Base-by-base conservation (phyloP, 2,329 filamentous ascomycete species). In the Furcasterigmium sp. region DNA sequence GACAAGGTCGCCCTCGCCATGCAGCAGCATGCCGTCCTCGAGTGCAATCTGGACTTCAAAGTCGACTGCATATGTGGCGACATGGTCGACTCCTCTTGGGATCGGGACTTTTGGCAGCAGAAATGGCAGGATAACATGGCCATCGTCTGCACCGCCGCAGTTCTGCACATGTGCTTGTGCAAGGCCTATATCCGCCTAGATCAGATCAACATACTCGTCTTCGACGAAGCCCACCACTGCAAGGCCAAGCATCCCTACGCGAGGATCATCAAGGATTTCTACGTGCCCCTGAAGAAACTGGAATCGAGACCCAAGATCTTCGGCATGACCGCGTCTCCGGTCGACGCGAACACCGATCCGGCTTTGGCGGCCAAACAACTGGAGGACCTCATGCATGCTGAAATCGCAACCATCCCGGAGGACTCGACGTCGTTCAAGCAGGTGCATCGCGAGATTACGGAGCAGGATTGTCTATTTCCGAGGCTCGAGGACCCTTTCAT, bases 271-370 rank as follows among this genome's bases (percentile, higher is more conserved):
- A 90, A 87, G 54, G 85, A 95, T 46, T 90, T 87, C 53, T 97
- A 96, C 56, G 55, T 80, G 2, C 63, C 73, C 3, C 68, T 73
- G 23, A 52, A 60, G 2, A 64, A 71, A 1, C 49, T 60, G 0
- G 53, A 57, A 0, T 67, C 65, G 38, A 74, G 81, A 5, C 93
- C 93, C 4, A 84, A 83, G 29, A 82, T 98, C 17, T 86, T 98
- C 51, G 91, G 91, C 20, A 96, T 97, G 91, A 98, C 93, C 2
- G 93, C 93, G 8, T 97, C 93, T 0, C 93, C 93, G 1, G 84
- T 96, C 3, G 91, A 97, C 64, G 82, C 87, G 0, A 85, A 87
- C 55, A 76, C 78, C 0, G 82, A 95, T 51, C 75, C 95, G 21
- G 70, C 73, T 14, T 70, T 79, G 46, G 87, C 87, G 29, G 86